Evolutionary conservation across 2,329 filamentous ascomycete species (phyloP).

Genomic region (Fusarium ramigenum): DNA sequence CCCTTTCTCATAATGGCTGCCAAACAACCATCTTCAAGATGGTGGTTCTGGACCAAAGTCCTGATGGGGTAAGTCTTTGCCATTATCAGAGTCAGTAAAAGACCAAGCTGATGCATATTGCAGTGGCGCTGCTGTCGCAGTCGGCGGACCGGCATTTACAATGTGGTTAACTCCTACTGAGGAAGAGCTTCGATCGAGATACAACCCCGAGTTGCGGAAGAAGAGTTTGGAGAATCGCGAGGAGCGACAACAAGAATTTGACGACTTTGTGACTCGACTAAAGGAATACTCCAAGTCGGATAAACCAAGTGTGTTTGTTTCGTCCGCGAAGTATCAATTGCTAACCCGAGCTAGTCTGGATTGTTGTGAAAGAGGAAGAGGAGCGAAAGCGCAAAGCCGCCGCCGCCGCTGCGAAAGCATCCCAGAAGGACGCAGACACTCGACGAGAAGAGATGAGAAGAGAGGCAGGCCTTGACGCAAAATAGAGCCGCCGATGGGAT

Average conservation of each 20-base stretch:
- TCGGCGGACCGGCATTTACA: conserved; percentile 88
- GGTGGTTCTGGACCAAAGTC: conserved; percentile 75
- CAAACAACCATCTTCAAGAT: conserved; percentile 60
- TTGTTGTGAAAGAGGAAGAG: conserved; percentile 60
- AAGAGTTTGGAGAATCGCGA: conserved; percentile 82
- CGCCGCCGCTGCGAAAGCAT: conserved; percentile 48
- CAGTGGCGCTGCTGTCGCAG: conserved; percentile 75
- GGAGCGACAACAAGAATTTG: conserved; percentile 84
- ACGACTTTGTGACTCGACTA: conserved; percentile 83
- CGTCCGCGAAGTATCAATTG: not conserved
- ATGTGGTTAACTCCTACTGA: conserved; percentile 84
- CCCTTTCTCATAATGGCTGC: conserved; percentile 43
- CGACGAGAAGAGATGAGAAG: conserved; percentile 60
- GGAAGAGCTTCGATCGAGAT: conserved; percentile 90
- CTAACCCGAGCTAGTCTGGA: conserved; percentile 55
- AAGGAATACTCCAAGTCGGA: conserved; percentile 92
- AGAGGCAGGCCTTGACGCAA: conserved; percentile 56
- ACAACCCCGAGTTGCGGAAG: conserved; percentile 94
- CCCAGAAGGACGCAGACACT: conserved; percentile 54
- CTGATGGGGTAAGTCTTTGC: conserved; percentile 66
- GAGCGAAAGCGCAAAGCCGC: conserved; percentile 53
- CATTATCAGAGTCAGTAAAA: conserved; percentile 15
- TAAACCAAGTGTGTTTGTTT: conserved; percentile 77
- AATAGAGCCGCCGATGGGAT: conserved; percentile 28
- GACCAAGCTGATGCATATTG: conserved; percentile 21